A percentile compares a stretch with the other conserved stretches of the same genome.
These are phyloP conservation scores for Solanum paucissectum DNA, from an alignment of 257 asterid genomes.

Conservation along the genomic window DNA sequence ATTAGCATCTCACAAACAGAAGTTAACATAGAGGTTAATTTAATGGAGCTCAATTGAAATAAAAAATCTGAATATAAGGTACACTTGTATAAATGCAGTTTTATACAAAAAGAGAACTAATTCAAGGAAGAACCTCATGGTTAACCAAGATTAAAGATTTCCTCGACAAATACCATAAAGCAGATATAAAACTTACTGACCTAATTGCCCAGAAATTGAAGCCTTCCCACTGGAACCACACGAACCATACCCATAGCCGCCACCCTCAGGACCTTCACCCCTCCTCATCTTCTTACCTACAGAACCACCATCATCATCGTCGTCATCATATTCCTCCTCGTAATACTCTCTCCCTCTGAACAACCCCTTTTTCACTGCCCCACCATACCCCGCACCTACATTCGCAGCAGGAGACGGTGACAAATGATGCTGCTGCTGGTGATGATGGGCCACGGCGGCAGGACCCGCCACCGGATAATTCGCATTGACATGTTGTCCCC, in stretches of 20 bases:
- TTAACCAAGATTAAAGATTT: not conserved
- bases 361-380: constrained; percentile 50
- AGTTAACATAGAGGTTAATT: not conserved
- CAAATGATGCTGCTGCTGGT: constrained; percentile 22
- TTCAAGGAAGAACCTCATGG: not conserved
- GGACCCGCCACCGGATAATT: constrained; percentile 16
- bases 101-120: not conserved
- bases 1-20: not conserved
- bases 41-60: not conserved
- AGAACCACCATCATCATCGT: constrained; percentile 39
- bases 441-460: constrained; percentile 14
- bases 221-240: constrained; percentile 44
- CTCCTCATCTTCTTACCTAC: constrained; percentile 44
- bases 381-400: constrained; percentile 5
- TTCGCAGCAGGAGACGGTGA: constrained; percentile 23
- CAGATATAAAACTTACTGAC: not conserved
- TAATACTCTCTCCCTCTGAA: constrained; percentile 50
- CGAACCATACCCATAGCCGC: constrained; percentile 57
- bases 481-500: constrained; percentile 40
- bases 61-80: not conserved
- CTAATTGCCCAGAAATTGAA: constrained; percentile 11
- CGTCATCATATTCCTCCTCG: constrained; percentile 64
- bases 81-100: not conserved
- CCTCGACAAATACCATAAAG: not conserved
- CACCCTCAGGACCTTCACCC: constrained; percentile 39